Evolutionary conservation across 495 filamentous ascomycete genomes (phyloP).

Genomic region (Astrothelium subdiscretum): DNA sequence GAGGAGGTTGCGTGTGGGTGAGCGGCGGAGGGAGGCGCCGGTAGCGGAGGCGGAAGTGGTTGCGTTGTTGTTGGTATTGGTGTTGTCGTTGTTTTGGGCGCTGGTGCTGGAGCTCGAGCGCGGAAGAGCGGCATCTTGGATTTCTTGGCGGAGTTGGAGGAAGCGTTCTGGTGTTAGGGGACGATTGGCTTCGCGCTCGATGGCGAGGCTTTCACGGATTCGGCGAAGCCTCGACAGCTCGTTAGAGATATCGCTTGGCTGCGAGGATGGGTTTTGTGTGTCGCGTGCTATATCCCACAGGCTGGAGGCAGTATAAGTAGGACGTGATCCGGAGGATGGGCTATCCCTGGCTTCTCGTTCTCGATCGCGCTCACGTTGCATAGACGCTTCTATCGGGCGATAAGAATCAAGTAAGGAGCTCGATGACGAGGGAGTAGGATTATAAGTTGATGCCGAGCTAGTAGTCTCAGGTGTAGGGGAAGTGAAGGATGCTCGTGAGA

Average conservation of each 20-base stretch:
- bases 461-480: constrained; percentile 3
- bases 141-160: constrained; percentile 1
- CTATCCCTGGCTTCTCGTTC: constrained; percentile 18
- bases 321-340: constrained; percentile 2
- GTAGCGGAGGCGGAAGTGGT: not conserved
- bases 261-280: not conserved
- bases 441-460: not conserved
- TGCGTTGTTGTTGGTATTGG: not conserved
- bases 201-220: constrained; percentile 1
- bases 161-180: not conserved
- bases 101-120: not conserved
- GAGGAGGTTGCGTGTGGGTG: not conserved
- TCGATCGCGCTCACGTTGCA: constrained; percentile 23
- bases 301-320: not conserved
- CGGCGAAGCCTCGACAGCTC: not conserved
- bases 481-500: not conserved
- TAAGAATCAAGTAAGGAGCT: constrained; percentile 25
- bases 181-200: not conserved
- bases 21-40: not conserved
- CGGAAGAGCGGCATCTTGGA: not conserved
- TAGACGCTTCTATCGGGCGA: constrained; percentile 35
- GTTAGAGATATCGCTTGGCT: not conserved
- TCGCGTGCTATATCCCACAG: not conserved
- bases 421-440: not conserved
- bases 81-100: not conserved